Percentiles rank a stretch among this genome's conserved stretches.
phyloP scores from a whole-genome alignment of 1,139 yeast species.

The Diutina sp. region DNA sequence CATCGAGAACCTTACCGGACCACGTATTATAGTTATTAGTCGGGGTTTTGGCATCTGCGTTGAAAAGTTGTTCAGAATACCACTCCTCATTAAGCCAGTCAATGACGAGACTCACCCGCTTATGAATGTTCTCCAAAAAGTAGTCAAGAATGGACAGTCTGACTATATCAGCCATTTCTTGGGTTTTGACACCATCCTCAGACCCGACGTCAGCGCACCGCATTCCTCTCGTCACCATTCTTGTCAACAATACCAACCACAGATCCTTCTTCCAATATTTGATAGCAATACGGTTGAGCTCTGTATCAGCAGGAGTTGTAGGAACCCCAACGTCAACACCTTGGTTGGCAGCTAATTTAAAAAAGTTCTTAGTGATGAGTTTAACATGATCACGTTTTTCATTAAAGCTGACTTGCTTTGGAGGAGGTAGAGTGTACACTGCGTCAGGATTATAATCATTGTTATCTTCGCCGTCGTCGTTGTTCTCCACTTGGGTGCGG shows the following conservation, averaged over 20 bases:
- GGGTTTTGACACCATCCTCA: slow-evolving; percentile 11
- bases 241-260: slow-evolving; percentile 64
- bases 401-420: slow-evolving; percentile 31
- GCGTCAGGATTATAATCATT: slow-evolving; percentile 27
- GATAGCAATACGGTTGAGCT: slow-evolving; percentile 40
- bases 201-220: slow-evolving; percentile 9
- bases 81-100: slow-evolving; percentile 97
- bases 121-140: slow-evolving; percentile 62
- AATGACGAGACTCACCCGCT: slow-evolving; percentile 62
- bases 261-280: slow-evolving; percentile 57
- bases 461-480: slow-evolving; percentile 10
- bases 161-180: slow-evolving; percentile 43
- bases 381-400: slow-evolving; percentile 38
- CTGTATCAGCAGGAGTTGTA: slow-evolving; percentile 10
- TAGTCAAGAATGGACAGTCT: slow-evolving; percentile 62
- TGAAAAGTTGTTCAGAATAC: slow-evolving; percentile 53
- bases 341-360: slow-evolving; percentile 25
- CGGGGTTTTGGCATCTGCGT: slow-evolving; percentile 8
- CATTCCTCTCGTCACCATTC: slow-evolving; percentile 76
- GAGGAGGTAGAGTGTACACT: slow-evolving; percentile 46
- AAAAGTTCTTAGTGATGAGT: slow-evolving; percentile 41
- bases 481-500: slow-evolving; percentile 3
- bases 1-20: slow-evolving; percentile 64
- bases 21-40: slow-evolving; percentile 51
- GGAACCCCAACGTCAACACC: slow-evolving; percentile 10